phyloP scores from a whole-genome alignment of 495 filamentous ascomycete species.

The Penicillium lagena region DNA sequence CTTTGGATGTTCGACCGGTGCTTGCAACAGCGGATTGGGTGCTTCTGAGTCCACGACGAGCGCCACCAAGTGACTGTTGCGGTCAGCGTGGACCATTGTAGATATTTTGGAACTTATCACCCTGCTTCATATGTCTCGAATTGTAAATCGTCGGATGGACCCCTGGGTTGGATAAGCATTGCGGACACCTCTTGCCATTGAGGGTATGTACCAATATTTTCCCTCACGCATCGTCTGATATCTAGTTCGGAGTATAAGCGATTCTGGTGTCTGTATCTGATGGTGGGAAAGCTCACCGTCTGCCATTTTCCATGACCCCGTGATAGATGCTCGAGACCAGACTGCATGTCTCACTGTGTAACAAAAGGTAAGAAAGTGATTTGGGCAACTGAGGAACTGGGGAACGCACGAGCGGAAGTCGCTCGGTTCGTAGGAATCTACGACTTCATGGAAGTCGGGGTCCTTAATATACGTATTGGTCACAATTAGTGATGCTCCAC shows the following conservation, averaged over 20 bases:
- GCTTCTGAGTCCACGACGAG: conserved; percentile 10
- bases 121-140: conserved; percentile 17
- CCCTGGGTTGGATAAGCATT: background rate
- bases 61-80: conserved; percentile 7
- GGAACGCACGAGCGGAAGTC: conserved; percentile 12
- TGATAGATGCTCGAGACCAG: conserved; percentile 14
- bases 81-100: background rate
- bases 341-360: too few species aligned
- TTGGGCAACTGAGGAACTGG: background rate
- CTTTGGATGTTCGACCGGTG: conserved; percentile 1
- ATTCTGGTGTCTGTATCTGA: conserved; percentile 10
- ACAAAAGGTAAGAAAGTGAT: conserved; percentile 1
- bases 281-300: conserved; percentile 11
- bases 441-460: conserved; percentile 7
- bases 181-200: too few species aligned
- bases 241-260: background rate
- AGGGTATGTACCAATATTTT: too few species aligned
- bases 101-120: background rate
- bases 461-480: background rate
- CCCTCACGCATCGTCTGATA: too few species aligned
- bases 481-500: too few species aligned
- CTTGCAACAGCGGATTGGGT: conserved; percentile 14
- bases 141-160: conserved; percentile 12
- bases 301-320: conserved; percentile 13
- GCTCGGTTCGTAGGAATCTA: conserved; percentile 3